Evolutionary conservation across 192 early-diverging fungal genomes (phyloP), one percentile per base, ranked within the genome.

Genomic region (Backusella macrospora): DNA sequence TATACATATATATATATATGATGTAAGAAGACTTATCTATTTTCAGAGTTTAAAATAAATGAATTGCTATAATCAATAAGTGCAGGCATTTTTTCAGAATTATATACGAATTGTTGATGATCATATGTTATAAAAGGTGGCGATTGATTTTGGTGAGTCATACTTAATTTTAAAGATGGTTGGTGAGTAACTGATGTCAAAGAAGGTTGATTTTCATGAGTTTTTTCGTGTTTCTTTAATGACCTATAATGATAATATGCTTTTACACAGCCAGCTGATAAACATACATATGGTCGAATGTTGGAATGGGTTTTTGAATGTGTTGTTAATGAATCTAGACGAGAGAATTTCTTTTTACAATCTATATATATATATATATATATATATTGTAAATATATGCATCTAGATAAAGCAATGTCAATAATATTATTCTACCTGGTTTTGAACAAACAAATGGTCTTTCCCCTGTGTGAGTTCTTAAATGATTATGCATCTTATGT

Each of bases 381-480:
- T 0, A 23, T 55, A 55, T 23, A 12, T 23, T 3, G 18, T 55
- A 55, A 21, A 55, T 55, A 12, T 2, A 55, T 55, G 7, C 40
- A 42, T 23, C 9, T 21, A 0, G n/a, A n/a, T n/a, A 34, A 34
- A 34, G 2, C 29, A 34, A 34, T 59, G 13, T 23, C 26, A 23
- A 12, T 69, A 26, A 16, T 68, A 21, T 75, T 39, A 6, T 5
- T 39, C 39, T 68, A 78, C 76, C 79, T 4, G 82, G 79, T 6
- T 86, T 81, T 10, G 77, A 75, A 69, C 92, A 94, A 46, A 82
- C 78, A 81, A 90, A 92, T 1, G 92, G 92, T 62, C 88, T 82
- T 75, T 94, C 92, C 21, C 92, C 92, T 5, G 90, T 94, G 70
- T 94, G 91, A 0, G 88, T 92, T 2, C 92, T 84, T 63, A 91